Evolutionary conservation across 2,329 filamentous ascomycete genomes (phyloP), one percentile per base, ranked within the genome.

Genomic region (Coniochaeta prunicola): DNA sequence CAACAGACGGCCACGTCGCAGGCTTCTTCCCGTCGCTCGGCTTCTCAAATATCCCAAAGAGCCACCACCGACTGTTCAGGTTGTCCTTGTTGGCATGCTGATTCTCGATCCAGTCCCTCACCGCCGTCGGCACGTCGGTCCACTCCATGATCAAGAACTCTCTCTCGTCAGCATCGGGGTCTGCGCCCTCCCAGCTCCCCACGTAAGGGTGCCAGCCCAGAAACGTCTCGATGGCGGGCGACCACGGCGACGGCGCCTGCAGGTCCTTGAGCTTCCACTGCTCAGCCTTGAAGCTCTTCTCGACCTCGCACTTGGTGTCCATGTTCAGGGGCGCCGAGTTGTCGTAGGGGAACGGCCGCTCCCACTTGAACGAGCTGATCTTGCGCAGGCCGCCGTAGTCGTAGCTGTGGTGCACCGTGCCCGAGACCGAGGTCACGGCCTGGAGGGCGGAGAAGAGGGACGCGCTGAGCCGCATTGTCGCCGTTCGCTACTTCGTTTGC

Each of bases 181-280:
- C 76, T 30, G 73, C 67, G 15, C 76, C 76, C 33, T 70, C 67
- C 75, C 75, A 78, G 15, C 69, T 73, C 7, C 76, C 76, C 0
- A 72, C 69, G 64, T 75, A 72, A 2, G 65, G 62, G 26, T 65
- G 59, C 1, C 65, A 61, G 2, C 61, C 59, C 48, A 71, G 60
- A 54, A 68, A 69, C 28, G 60, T 62, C 31, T 67, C 62, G 17
- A 72, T 65, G 4, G 62, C 68, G 6, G 64, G 60, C 24, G 61
- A 59, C 66, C 67, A 72, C 0, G 68, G 69, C 2, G 64, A 59
- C 1, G 62, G 63, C 4, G 62, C 42, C 1, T 62, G 33, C 13
- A 72, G 59, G 54, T 71, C 68, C 5, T 54, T 60, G 26, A 71
- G 64, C 53, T 66, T 66, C 65, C 69, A 70, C 61, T 68, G 66